Base-by-base conservation (phyloP, 805 yeast genomes). In the Lipomyces sp. region DNA sequence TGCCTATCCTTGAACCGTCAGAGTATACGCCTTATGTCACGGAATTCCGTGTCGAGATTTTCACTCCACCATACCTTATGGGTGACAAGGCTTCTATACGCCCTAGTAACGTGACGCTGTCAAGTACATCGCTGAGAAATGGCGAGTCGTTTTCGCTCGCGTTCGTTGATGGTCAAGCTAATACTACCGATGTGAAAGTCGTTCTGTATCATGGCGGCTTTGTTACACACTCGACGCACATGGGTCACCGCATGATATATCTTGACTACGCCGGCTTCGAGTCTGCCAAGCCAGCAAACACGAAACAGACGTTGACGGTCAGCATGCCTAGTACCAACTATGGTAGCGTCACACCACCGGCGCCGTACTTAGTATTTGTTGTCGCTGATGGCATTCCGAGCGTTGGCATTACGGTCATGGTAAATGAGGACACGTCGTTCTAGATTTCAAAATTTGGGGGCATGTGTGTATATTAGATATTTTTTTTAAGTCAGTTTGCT, bases 181-280 rank as follows among this genome's bases (percentile, higher is more conserved):
- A n/a, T 8, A 42, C 62, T 2, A 4, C 30, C 2, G 64, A 61
- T 7, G 45, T 65, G 18, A 50, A 61, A 42, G 57, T 66, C n/a
- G 66, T 50, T 10, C 60, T 65, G n/a, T 66, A 66, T 37, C 64
- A 62, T 39, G 67, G 64, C 7, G 69, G 69, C 32, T 65, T 67
- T 35, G 65, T 67, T 18, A 67, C 69, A 24, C 71, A 65, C 37
- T 66, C 70, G 15, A 37, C 57, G 2, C 71, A 67, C 39, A 67
- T 67, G 71, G 71, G 71, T 34, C 65, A 62, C 13, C 54, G 69
- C n/a, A 59, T 67, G 67, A 42, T 67, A 15, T 67, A 66, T 35
- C 64, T 66, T 15, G 71, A 67, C 33, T 30, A 62, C 30, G 42
- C 51, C 5, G 65, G 64, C 1, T 65, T 67, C 24, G 50, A 11